Evolutionary conservation across 345 rosid genomes (phyloP).

Genomic region (Luvunga scandens): DNA sequence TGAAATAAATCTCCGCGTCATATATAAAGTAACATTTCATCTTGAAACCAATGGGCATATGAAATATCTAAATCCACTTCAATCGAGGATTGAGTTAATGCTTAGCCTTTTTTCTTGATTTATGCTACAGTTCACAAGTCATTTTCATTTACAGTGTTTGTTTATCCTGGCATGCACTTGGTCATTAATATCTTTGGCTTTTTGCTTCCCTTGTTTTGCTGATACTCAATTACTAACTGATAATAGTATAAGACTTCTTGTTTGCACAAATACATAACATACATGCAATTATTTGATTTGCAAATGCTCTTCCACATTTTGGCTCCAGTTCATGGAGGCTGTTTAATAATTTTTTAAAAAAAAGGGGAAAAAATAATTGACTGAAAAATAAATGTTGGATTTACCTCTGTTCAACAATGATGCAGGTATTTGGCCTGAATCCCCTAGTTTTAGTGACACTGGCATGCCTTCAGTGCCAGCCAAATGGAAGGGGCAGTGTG

Average conservation of each 20-base stretch:
- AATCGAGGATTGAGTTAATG: background rate
- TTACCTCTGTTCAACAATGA: conserved; percentile 1
- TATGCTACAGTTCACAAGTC: background rate
- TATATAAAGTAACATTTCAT: background rate
- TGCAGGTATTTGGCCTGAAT: conserved; percentile 60
- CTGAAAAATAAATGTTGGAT: background rate
- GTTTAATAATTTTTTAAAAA: background rate
- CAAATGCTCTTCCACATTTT: background rate
- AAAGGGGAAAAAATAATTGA: background rate
- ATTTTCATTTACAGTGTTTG: background rate
- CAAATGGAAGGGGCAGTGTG: conserved; percentile 49
- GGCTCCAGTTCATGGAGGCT: background rate
- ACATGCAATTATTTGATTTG: background rate
- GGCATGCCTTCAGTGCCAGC: conserved; percentile 48
- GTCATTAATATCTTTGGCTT: background rate
- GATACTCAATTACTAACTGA: background rate
- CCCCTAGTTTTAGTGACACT: conserved; percentile 42
- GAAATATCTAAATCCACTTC: background rate
- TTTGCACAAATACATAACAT: background rate
- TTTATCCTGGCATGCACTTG: background rate
- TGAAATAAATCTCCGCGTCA: background rate
- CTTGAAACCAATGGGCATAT: background rate
- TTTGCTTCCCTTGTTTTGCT: background rate
- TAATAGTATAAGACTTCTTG: background rate
- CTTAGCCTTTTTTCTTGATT: background rate